These are phyloP conservation scores for Penicillium subrubescens DNA, from an alignment of 495 filamentous ascomycete genomes.

Conservation along the genomic window DNA sequence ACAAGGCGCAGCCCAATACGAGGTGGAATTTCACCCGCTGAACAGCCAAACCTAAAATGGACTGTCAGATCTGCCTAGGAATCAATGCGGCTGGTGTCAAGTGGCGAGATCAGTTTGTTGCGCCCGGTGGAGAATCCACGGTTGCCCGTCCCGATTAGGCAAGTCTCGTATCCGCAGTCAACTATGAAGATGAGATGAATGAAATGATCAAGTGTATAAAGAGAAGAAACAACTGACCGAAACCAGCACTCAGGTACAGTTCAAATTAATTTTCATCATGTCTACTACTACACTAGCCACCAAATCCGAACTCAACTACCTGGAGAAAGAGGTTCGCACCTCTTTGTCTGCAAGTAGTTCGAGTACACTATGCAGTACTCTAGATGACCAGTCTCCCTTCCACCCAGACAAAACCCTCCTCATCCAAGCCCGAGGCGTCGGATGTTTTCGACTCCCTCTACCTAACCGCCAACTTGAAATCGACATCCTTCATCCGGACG, in stretches of 20 bases:
- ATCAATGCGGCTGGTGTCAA: too few species aligned
- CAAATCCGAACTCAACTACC: constrained; percentile 6
- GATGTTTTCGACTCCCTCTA: constrained; percentile 44
- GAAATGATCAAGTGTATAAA: background rate
- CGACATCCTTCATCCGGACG: constrained; percentile 42
- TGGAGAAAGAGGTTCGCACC: constrained; percentile 9
- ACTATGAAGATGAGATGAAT: background rate
- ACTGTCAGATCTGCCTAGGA: too few species aligned
- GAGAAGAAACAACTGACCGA: too few species aligned
- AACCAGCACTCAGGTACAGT: background rate
- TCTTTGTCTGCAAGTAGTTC: constrained; percentile 13
- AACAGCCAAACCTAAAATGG: too few species aligned
- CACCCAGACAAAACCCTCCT: constrained; percentile 33
- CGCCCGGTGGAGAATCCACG: background rate
- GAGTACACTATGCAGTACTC: constrained; percentile 14
- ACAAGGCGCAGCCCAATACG: too few species aligned
- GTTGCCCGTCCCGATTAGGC: constrained; percentile 19
- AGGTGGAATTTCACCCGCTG: too few species aligned
- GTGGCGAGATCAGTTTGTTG: too few species aligned
- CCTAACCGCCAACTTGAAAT: constrained; percentile 46
- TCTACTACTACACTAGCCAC: constrained; percentile 10
- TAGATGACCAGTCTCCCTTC: constrained; percentile 12
- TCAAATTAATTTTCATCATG: background rate
- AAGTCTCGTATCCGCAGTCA: constrained; percentile 26
- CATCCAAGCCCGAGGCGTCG: constrained; percentile 49